A percentile compares a stretch with the other conserved stretches of the same genome.
These are phyloP conservation scores for Coemansia erecta DNA, from an alignment of 192 early-diverging fungal species.

Conservation along the genomic window DNA sequence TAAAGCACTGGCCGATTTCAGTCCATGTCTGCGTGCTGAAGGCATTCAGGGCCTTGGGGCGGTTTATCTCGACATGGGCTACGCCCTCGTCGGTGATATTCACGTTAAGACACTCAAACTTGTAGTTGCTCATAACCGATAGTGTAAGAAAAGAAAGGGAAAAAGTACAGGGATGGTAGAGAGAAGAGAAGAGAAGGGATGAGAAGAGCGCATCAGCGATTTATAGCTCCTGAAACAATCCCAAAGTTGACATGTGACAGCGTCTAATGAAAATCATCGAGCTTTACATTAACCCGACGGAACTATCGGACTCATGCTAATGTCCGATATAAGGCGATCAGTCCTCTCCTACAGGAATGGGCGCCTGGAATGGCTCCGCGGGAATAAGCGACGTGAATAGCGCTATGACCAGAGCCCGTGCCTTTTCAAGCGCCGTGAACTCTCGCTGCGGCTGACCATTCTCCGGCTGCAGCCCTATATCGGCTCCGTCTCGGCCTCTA, in stretches of 20 bases:
- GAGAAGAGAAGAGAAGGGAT: not conserved
- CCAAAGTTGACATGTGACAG: not conserved
- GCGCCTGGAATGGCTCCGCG: constrained; percentile 41
- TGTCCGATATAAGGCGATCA: not conserved
- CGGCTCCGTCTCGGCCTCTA: not conserved
- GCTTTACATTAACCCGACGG: no score
- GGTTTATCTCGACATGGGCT: constrained; percentile 78
- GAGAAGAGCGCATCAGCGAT: no score
- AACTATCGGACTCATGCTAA: not conserved
- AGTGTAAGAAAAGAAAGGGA: no score
- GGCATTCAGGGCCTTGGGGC: constrained; percentile 81
- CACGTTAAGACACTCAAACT: constrained; percentile 63
- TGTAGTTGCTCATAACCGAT: no score
- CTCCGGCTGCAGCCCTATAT: not conserved
- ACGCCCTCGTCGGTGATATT: constrained; percentile 60
- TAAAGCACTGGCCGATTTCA: constrained; percentile 67
- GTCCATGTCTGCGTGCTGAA: constrained; percentile 68
- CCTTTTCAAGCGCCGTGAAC: constrained; percentile 34
- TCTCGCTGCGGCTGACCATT: constrained; percentile 4
- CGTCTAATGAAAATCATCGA: no score
- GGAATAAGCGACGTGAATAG: constrained; percentile 49
- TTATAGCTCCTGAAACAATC: no score
- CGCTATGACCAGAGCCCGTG: constrained; percentile 33
- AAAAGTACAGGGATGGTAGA: constrained; percentile 10
- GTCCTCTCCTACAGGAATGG: constrained; percentile 17